A percentile compares a stretch with the other conserved stretches of the same genome.
These are phyloP conservation scores for Neurospora africana DNA, from an alignment of 495 filamentous ascomycete species.

Conservation along the genomic window DNA sequence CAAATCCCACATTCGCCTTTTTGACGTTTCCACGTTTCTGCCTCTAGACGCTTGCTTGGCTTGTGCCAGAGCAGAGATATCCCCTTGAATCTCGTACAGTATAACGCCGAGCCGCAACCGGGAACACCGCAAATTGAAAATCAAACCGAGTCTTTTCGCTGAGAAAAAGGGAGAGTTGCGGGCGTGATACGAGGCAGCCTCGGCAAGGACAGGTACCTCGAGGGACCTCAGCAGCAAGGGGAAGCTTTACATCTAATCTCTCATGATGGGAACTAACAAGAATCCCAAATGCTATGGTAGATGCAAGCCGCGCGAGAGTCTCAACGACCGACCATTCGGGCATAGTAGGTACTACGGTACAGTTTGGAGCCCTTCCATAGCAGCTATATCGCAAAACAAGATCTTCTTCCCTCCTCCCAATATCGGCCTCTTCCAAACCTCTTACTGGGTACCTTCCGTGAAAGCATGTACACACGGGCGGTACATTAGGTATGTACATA, in stretches of 20 bases:
- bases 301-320: neutral
- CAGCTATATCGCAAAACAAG: neutral
- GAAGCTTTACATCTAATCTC: neutral
- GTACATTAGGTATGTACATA: neutral
- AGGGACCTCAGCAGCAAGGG: neutral
- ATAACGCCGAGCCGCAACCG: neutral
- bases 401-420: neutral
- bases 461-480: neutral
- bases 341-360: neutral
- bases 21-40: neutral
- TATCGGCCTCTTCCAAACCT: neutral
- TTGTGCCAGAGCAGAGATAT: neutral
- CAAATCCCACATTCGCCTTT: neutral
- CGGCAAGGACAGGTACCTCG: neutral
- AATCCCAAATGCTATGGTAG: neutral
- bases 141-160: neutral
- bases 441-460: neutral
- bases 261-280: neutral
- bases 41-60: neutral
- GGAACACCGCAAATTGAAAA: neutral
- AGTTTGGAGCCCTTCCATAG: neutral
- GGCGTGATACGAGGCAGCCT: neutral
- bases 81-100: neutral
- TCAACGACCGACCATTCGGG: neutral
- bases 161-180: neutral